Conservation (phyloP, 768 basidiomycete genomes). For the Trametes coccinea region DNA sequence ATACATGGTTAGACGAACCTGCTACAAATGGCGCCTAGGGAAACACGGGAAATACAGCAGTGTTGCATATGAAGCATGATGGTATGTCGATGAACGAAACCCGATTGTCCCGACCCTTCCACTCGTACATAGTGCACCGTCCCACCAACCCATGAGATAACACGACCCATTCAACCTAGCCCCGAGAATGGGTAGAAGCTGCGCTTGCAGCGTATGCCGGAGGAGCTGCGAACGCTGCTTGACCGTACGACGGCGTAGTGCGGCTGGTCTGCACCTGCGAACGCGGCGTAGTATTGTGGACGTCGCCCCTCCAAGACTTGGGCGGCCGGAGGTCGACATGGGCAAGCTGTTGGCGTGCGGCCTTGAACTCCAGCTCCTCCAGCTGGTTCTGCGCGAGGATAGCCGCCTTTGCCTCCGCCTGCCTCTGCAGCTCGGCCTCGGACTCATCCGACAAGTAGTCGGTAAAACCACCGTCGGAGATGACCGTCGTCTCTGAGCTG, state of each 20-base stretch:
- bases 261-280: conserved; percentile 17
- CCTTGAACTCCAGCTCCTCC: conserved; percentile 80
- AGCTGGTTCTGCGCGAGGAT: conserved; percentile 76
- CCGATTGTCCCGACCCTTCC: conserved; percentile 13
- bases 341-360: conserved; percentile 76
- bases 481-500: conserved; percentile 72
- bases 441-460: conserved; percentile 92
- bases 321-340: conserved; percentile 75
- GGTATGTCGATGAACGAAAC: conserved; percentile 16
- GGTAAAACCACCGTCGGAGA: conserved; percentile 85
- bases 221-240: conserved; percentile 4
- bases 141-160: neutral
- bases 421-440: conserved; percentile 84
- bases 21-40: conserved; percentile 22
- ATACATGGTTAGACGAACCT: conserved; percentile 8
- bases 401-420: conserved; percentile 79
- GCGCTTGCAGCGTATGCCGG: conserved; percentile 14
- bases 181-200: conserved; percentile 20
- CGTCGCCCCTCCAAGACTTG: conserved; percentile 63
- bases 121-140: conserved; percentile 5
- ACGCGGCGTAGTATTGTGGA: conserved; percentile 23
- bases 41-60: conserved; percentile 19
- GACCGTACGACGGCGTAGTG: conserved; percentile 12
- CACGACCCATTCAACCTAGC: neutral
- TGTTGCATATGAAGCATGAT: conserved; percentile 15